These are phyloP conservation scores for Litsea cubeba DNA, from an alignment of 164 flowering plant genomes.

Conservation along the genomic window DNA sequence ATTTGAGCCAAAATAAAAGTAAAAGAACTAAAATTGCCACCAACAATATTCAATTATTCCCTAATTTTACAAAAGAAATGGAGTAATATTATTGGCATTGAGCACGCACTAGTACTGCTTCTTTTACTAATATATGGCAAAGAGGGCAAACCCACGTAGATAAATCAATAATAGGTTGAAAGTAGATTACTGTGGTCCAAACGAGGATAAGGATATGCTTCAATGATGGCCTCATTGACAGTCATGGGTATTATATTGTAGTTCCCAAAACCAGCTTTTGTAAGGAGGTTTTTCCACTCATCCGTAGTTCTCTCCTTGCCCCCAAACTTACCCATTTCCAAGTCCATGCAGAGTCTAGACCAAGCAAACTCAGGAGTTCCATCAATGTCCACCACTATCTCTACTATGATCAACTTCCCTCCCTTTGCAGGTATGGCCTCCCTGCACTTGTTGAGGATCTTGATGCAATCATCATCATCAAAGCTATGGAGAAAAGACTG, in stretches of 20 bases:
- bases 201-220: background rate
- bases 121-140: no score
- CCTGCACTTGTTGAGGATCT: constrained; percentile 3
- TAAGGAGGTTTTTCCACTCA: constrained; percentile 1
- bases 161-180: no score
- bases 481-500: constrained; percentile 10
- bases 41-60: no score
- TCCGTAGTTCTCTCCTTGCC: constrained; percentile 7
- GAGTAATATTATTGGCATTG: no score
- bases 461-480: constrained; percentile 5
- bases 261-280: background rate
- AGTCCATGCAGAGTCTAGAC: constrained; percentile 43
- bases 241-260: background rate
- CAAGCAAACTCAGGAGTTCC: background rate
- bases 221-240: background rate
- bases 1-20: no score
- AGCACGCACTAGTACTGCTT: no score
- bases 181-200: no score
- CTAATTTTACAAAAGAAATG: no score
- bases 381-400: background rate
- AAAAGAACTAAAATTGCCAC: no score
- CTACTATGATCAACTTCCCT: constrained; percentile 5
- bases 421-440: constrained; percentile 5
- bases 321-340: constrained; percentile 20
- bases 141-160: no score